phyloP scores from a whole-genome alignment of 1,284 basidiomycete genomes.

The Sporisorium iseilematis-ciliati region DNA sequence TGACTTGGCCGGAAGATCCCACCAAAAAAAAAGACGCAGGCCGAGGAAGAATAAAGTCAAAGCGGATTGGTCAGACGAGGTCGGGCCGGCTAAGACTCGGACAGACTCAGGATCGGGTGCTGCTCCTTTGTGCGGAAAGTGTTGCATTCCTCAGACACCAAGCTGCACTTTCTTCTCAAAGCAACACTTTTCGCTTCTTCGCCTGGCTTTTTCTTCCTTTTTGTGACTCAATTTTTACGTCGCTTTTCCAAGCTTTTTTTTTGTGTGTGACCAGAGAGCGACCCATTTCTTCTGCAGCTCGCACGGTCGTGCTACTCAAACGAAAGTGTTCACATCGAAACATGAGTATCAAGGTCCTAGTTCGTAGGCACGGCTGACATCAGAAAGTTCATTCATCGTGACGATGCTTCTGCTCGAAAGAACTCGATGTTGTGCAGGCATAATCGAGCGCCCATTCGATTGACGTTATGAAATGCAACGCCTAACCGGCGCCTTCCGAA shows the following conservation, averaged over 20 bases:
- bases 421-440: background rate
- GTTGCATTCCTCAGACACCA: background rate
- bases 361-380: no score
- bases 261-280: no score
- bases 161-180: background rate
- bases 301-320: background rate
- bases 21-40: background rate
- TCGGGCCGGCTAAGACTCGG: background rate
- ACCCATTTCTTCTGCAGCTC: no score
- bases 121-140: background rate
- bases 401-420: no score
- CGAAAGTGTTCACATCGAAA: no score
- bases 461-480: background rate
- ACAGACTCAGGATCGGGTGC: constrained; percentile 4
- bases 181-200: background rate
- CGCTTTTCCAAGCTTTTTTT: no score
- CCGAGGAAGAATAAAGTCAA: background rate
- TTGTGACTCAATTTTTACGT: no score
- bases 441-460: background rate
- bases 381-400: no score
- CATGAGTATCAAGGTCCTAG: no score
- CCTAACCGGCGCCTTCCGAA: constrained; percentile 28
- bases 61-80: constrained; percentile 21
- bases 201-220: no score
- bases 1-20: constrained; percentile 2